These are phyloP conservation scores for Sedum album DNA, from an alignment of 164 flowering plant genomes.

Conservation along the genomic window DNA sequence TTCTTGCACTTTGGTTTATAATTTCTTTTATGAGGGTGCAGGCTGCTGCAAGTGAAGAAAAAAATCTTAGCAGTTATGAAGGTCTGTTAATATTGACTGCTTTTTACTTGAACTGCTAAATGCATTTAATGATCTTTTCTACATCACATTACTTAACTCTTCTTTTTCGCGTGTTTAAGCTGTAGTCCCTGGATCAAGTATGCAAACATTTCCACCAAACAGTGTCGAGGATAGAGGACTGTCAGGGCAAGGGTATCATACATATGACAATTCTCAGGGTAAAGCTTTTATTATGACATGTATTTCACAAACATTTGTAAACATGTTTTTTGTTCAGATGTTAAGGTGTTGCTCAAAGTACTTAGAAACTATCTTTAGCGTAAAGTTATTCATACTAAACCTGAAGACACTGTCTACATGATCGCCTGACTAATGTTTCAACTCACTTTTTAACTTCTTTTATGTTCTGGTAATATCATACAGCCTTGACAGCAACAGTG, in stretches of 20 bases:
- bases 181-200: conserved; percentile 68
- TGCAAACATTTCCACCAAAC: conserved; percentile 75
- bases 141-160: background rate
- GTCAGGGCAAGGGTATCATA: conserved; percentile 49
- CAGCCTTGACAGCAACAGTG: background rate
- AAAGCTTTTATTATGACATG: conserved; percentile 14
- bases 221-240: conserved; percentile 30
- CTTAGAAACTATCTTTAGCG: background rate
- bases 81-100: background rate
- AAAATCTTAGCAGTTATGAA: background rate
- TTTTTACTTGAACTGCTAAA: background rate
- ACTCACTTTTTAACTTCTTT: background rate
- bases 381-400: background rate
- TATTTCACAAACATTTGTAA: background rate
- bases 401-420: background rate
- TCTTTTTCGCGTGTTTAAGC: background rate
- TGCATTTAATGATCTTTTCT: background rate
- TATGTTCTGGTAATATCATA: background rate
- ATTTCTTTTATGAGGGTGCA: background rate
- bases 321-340: background rate
- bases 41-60: background rate
- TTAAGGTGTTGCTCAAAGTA: background rate
- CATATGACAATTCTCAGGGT: conserved; percentile 56
- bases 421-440: background rate
- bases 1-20: background rate